Evolutionary conservation across 2,329 filamentous ascomycete species (phyloP).

Genomic region (Pseudogymnoascus sp.): DNA sequence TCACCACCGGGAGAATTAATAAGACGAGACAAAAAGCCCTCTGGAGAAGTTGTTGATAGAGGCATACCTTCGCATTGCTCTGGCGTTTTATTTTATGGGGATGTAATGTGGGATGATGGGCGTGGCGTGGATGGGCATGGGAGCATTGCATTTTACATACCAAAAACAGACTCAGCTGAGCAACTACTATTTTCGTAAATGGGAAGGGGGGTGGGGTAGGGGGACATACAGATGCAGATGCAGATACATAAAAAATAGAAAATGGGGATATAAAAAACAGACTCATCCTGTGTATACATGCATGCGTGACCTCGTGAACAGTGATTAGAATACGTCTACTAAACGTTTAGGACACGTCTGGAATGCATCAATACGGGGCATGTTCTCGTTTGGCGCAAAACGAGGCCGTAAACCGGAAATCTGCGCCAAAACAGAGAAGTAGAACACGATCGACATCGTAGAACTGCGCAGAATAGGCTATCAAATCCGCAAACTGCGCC

Average conservation of each 20-base stretch:
- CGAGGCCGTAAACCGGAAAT: too few relatives aligned
- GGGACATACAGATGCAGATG: neutral
- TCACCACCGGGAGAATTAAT: neutral
- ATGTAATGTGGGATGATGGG: neutral
- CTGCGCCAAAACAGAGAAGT: too few relatives aligned
- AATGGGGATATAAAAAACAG: neutral
- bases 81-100: neutral
- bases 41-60: neutral
- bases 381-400: too few relatives aligned
- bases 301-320: neutral
- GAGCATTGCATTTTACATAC: constrained; percentile 1
- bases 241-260: constrained; percentile 4
- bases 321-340: neutral
- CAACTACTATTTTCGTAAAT: constrained; percentile 1
- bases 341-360: too few relatives aligned
- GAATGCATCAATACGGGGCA: too few relatives aligned
- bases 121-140: neutral
- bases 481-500: too few relatives aligned
- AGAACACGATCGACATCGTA: too few relatives aligned
- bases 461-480: too few relatives aligned
- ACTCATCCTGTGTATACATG: neutral
- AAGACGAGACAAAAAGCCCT: neutral
- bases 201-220: neutral
- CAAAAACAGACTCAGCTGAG: neutral
- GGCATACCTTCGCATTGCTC: neutral